Evolutionary conservation across 1,284 basidiomycete genomes (phyloP), one percentile per base, ranked within the genome.

Genomic region (Phellinidium pouzarii): DNA sequence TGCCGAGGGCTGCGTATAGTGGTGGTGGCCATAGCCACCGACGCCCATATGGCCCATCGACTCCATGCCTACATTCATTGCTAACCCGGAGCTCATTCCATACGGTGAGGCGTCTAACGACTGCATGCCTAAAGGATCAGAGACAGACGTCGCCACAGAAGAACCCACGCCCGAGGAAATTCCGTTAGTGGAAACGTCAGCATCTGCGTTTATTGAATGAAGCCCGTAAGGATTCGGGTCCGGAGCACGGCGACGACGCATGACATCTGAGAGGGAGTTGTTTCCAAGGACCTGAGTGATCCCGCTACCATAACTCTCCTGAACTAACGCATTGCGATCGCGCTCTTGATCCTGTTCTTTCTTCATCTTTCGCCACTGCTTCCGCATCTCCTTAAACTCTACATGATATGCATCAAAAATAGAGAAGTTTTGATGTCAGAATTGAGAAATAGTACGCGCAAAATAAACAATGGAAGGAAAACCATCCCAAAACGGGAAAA

Each of bases 351-450:
- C 71, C 22, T 75, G 75, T 60, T 91, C 88, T 69, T 94, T 91
- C 75, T 94, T 97, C 62, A 84, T 81, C 71, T 91, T 91, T 50
- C 93, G 82, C 93, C 94, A 96, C 61, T 90, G 87, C 67, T 94
- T 96, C 58, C 94, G 83, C 65, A 96, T 84, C 64, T 97, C 95
- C 67, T 96, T 97, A 76, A 98, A 98, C 73, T 98, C 94, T 95
- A 66, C 17, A 60, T 49, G 55, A 48, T 22, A 49, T 40, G 37
- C 36, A 43, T 56, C 48, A 29, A 25, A 53, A 46, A 56, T 11
- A 17, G 37, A 17, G n/a, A 40, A 40, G 37, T 7, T 3, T n/a
- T n/a, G 3, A 7, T n/a, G 19, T 40, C 37, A 40, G 37, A 40
- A 40, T 40, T 3, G 37, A 19, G 19, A 20, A 2, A 40, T 17